A percentile compares a stretch with the other conserved stretches of the same genome.
phyloP scores from a whole-genome alignment of 2,329 filamentous ascomycete genomes.

The Neofusicoccum parvum region DNA sequence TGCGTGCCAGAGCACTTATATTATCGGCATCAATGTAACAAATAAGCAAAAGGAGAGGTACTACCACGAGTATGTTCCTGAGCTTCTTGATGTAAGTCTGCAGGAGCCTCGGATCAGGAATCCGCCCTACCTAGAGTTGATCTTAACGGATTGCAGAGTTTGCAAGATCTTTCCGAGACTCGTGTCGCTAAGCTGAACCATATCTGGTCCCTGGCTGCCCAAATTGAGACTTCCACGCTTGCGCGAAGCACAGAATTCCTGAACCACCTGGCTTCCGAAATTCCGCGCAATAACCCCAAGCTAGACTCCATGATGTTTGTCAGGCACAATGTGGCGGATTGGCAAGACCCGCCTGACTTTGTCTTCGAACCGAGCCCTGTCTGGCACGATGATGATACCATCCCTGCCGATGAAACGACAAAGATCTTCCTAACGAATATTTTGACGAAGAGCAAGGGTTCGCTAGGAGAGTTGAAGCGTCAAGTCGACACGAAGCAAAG shows the following conservation, averaged over 20 bases:
- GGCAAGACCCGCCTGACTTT: slow-evolving; percentile 83
- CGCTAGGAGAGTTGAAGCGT: slow-evolving; percentile 75
- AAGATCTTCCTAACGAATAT: slow-evolving; percentile 92
- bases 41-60: slow-evolving; percentile 98
- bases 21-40: slow-evolving; percentile 93
- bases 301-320: slow-evolving; percentile 99
- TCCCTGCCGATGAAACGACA: slow-evolving; percentile 83
- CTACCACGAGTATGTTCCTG: slow-evolving; percentile 95
- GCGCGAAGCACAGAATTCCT: slow-evolving; percentile 72
- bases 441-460: slow-evolving; percentile 83
- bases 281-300: slow-evolving; percentile 81
- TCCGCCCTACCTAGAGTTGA: slow-evolving; percentile 32
- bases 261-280: slow-evolving; percentile 74
- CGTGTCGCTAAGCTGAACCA: slow-evolving; percentile 80
- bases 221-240: slow-evolving; percentile 79
- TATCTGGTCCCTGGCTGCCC: slow-evolving; percentile 79
- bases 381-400: slow-evolving; percentile 90
- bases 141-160: slow-evolving; percentile 39
- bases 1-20: slow-evolving; percentile 73
- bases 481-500: slow-evolving; percentile 84
- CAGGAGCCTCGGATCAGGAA: not conserved
- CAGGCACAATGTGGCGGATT: slow-evolving; percentile 80
- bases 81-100: slow-evolving; percentile 76
- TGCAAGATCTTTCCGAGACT: slow-evolving; percentile 93
- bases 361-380: slow-evolving; percentile 91